Percentiles rank a stretch among this genome's conserved stretches.
Conservation (phyloP, 1,139 yeast genomes). For the Eremothecium cymbalariae region DNA sequence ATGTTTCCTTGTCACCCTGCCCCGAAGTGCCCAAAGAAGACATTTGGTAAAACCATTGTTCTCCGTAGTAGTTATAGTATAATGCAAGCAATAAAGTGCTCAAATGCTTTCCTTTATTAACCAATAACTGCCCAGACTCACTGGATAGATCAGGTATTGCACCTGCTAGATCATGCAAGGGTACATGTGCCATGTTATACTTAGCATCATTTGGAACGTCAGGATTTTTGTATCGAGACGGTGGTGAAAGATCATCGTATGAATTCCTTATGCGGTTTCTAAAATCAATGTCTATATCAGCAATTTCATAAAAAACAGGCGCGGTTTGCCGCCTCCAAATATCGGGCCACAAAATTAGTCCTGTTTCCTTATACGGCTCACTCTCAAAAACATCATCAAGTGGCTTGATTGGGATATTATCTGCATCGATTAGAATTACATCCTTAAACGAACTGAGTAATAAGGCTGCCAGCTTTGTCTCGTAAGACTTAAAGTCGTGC, state of each 20-base stretch:
- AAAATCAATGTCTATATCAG: slow-evolving; percentile 36
- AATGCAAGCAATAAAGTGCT: slow-evolving; percentile 44
- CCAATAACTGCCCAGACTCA: slow-evolving; percentile 52
- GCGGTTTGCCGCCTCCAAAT: slow-evolving; percentile 59
- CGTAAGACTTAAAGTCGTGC: slow-evolving; percentile 44
- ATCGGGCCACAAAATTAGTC: slow-evolving; percentile 60
- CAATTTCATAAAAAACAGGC: slow-evolving; percentile 51
- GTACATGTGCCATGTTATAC: slow-evolving; percentile 17
- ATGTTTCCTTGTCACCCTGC: slow-evolving; percentile 59
- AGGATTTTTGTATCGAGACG: slow-evolving; percentile 16
- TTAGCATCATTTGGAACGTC: neutral
- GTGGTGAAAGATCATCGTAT: slow-evolving; percentile 24
- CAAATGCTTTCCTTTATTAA: slow-evolving; percentile 45
- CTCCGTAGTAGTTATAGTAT: slow-evolving; percentile 51
- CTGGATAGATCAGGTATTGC: slow-evolving; percentile 53
- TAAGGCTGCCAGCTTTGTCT: slow-evolving; percentile 55
- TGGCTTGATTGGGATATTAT: slow-evolving; percentile 50
- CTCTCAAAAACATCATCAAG: slow-evolving; percentile 44
- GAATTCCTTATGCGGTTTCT: slow-evolving; percentile 21
- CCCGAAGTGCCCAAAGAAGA: slow-evolving; percentile 54
- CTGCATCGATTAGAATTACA: slow-evolving; percentile 58
- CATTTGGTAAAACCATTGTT: slow-evolving; percentile 45
- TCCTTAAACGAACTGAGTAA: slow-evolving; percentile 52
- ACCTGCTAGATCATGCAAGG: slow-evolving; percentile 47
- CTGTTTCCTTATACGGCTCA: slow-evolving; percentile 30